Evolutionary conservation across 345 rosid genomes (phyloP).

Genomic region (Citrus unshiu): DNA sequence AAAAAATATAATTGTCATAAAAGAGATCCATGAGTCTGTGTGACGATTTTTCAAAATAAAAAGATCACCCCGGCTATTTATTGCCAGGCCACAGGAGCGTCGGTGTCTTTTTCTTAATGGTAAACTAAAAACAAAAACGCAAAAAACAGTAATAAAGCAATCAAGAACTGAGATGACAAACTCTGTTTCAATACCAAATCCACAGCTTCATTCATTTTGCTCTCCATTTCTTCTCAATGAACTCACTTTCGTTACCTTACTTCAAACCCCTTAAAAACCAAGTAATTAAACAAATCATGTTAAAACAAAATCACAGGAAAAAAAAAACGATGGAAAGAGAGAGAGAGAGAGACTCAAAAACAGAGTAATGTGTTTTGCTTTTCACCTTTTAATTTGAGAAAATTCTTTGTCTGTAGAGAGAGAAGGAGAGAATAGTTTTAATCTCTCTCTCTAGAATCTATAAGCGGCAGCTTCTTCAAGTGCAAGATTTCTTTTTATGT

Average conservation of each 20-base stretch:
- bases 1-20: no score
- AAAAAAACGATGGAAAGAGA: not conserved
- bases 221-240: constrained; percentile 29
- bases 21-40: no score
- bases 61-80: no score
- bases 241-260: not conserved
- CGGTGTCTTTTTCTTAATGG: no score
- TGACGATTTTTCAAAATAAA: no score
- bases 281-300: not conserved
- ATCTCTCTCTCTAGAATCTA: constrained; percentile 8
- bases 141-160: not conserved
- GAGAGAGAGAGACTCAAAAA: not conserved
- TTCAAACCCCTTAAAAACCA: not conserved
- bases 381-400: not conserved
- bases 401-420: not conserved
- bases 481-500: not conserved
- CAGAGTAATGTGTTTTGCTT: constrained; percentile 10
- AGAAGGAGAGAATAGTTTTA: not conserved
- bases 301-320: not conserved
- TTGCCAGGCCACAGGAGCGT: no score
- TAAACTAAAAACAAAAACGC: no score
- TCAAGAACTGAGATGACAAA: constrained; percentile 5
- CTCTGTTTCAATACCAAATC: constrained; percentile 47
- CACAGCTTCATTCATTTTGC: constrained; percentile 51
- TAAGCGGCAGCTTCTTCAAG: constrained; percentile 19